Conservation (phyloP, 2,329 filamentous ascomycete genomes). For the Neophaeococcomyces aloes region DNA sequence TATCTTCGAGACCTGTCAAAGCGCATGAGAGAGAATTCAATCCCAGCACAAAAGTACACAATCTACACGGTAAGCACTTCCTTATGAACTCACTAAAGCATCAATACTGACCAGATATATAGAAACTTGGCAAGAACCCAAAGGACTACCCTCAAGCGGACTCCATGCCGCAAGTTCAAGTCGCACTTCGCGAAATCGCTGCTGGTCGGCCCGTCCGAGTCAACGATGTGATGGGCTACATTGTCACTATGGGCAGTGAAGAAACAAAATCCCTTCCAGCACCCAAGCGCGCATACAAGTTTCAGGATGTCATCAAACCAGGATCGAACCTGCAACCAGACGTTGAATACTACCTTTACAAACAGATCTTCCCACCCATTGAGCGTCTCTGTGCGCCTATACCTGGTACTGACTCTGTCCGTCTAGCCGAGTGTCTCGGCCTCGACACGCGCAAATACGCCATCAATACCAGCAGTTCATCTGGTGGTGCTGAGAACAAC, state of each 20-base stretch:
- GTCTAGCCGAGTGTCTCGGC: constrained; percentile 85
- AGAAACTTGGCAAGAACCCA: constrained; percentile 86
- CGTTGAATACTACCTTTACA: constrained; percentile 95
- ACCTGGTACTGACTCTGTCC: constrained; percentile 76
- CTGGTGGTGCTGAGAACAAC: constrained; percentile 42
- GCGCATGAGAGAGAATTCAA: constrained; percentile 71
- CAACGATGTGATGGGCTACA: constrained; percentile 92
- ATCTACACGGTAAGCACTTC: constrained; percentile 61
- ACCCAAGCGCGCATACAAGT: constrained; percentile 80
- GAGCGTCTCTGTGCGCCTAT: constrained; percentile 97
- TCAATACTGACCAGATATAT: constrained; percentile 8
- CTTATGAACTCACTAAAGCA: background rate
- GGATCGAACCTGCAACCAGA: constrained; percentile 71
- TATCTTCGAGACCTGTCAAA: constrained; percentile 74
- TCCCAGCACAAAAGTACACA: constrained; percentile 80
- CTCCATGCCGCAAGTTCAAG: constrained; percentile 94
- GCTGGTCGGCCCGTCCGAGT: constrained; percentile 80
- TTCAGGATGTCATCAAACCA: constrained; percentile 70
- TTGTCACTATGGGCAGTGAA: constrained; percentile 62
- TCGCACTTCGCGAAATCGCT: constrained; percentile 77
- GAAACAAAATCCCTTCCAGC: constrained; percentile 52
- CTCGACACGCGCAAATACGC: constrained; percentile 83
- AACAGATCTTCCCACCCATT: constrained; percentile 95
- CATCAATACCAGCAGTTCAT: constrained; percentile 45
- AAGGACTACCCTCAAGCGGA: constrained; percentile 89